These are phyloP conservation scores for Vanderwaltozyma polyspora DNA, from an alignment of 805 yeast species.

Conservation along the genomic window DNA sequence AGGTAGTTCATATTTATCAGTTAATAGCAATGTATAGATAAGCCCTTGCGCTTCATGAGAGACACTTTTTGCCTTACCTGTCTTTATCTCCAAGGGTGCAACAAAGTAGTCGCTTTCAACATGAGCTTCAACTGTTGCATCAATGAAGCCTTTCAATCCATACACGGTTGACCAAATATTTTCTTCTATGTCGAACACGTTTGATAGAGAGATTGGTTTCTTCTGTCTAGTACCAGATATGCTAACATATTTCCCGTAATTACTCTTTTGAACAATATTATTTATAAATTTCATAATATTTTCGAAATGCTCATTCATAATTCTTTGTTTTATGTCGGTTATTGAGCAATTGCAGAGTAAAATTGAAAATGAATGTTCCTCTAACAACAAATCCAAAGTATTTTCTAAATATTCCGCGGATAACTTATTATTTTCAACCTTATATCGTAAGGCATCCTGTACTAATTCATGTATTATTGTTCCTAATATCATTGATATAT, in stretches of 20 bases:
- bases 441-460: constrained; percentile 35
- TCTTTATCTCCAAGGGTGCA: constrained; percentile 81
- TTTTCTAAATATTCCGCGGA: constrained; percentile 21
- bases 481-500: constrained; percentile 67
- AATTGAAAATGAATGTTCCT: constrained; percentile 38
- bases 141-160: constrained; percentile 84
- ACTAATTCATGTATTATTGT: constrained; percentile 69
- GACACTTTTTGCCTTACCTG: constrained; percentile 54
- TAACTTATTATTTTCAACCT: constrained; percentile 16
- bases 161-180: constrained; percentile 83
- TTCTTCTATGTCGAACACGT: constrained; percentile 78
- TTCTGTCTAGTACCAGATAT: constrained; percentile 25
- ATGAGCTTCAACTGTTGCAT: constrained; percentile 66
- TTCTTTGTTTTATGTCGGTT: constrained; percentile 33
- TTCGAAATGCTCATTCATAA: constrained; percentile 36
- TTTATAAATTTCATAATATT: constrained; percentile 45
- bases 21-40: constrained; percentile 64
- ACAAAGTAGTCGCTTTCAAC: constrained; percentile 36
- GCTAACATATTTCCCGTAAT: constrained; percentile 15
- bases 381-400: constrained; percentile 32
- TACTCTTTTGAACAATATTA: constrained; percentile 31
- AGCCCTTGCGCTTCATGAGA: constrained; percentile 81
- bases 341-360: constrained; percentile 43
- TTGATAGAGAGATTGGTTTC: constrained; percentile 41
- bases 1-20: constrained; percentile 68